Percentiles rank a stretch among this genome's conserved stretches.
phyloP scores from a whole-genome alignment of 2,329 filamentous ascomycete genomes.

The Talaromyces sp. region DNA sequence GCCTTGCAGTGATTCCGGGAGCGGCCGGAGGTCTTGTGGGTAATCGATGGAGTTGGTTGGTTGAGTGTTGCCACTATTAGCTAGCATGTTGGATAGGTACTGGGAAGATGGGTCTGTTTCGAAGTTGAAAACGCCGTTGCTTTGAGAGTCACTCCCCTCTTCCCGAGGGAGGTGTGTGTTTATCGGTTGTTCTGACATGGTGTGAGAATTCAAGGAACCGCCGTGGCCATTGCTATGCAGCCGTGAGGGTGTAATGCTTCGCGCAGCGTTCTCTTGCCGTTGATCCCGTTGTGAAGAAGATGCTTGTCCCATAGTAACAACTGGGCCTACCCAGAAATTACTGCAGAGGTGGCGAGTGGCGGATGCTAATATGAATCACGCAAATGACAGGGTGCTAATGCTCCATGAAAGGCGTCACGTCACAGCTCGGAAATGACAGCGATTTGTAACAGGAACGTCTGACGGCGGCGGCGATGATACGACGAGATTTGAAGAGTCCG shows the following conservation, averaged over 20 bases:
- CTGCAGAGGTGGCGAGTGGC: constrained; percentile 8
- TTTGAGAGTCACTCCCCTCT: constrained; percentile 8
- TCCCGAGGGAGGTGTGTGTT: constrained; percentile 16
- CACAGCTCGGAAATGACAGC: background rate
- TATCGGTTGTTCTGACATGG: constrained; percentile 23
- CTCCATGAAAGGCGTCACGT: constrained; percentile 1
- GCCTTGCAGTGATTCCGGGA: constrained; percentile 2
- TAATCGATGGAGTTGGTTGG: constrained; percentile 1
- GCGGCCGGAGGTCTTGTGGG: constrained; percentile 17
- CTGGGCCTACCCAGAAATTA: constrained; percentile 13
- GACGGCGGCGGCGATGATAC: background rate
- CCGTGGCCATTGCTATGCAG: constrained; percentile 27
- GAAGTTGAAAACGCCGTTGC: constrained; percentile 10
- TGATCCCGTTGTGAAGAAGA: constrained; percentile 37
- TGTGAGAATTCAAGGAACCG: constrained; percentile 28
- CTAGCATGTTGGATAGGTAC: background rate
- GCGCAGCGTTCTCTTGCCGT: constrained; percentile 23
- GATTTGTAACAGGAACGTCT: background rate
- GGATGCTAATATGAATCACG: background rate
- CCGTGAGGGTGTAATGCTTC: constrained; percentile 18
- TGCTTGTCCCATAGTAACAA: constrained; percentile 41
- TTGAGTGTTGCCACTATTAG: constrained; percentile 1
- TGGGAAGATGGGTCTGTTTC: constrained; percentile 4
- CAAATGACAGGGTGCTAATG: background rate
- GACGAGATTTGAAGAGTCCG: background rate